phyloP scores from a whole-genome alignment of 1,139 yeast species.

The Magnusiomyces ingens region DNA sequence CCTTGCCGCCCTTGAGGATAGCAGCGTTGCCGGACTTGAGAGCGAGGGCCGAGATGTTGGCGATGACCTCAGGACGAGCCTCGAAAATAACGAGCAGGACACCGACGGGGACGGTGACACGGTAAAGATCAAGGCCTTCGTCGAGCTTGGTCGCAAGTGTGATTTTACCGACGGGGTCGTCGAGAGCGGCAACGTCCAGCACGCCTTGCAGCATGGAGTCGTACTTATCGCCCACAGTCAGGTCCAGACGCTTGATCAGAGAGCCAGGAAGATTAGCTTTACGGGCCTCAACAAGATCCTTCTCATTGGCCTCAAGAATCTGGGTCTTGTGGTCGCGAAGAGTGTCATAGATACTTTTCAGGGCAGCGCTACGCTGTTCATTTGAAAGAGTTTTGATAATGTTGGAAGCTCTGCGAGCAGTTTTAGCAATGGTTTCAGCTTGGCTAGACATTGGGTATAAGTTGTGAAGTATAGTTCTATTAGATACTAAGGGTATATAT shows the following conservation, averaged over 20 bases:
- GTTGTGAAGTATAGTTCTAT: too few relatives aligned
- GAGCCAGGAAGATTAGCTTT: conserved; percentile 55
- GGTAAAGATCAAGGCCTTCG: conserved; percentile 71
- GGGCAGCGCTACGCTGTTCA: conserved; percentile 65
- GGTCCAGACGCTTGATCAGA: conserved; percentile 74
- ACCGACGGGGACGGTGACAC: conserved; percentile 92
- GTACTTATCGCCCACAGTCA: conserved; percentile 74
- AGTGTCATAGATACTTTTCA: conserved; percentile 64
- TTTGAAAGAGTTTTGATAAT: conserved; percentile 68
- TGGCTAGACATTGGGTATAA: conserved; percentile 2
- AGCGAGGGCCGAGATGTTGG: conserved; percentile 92
- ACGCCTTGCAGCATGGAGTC: conserved; percentile 94
- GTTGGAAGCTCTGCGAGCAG: conserved; percentile 74
- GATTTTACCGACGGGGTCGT: conserved; percentile 85
- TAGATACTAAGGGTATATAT: too few relatives aligned
- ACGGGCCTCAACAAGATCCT: conserved; percentile 68
- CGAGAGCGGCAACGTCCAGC: conserved; percentile 77
- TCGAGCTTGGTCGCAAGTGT: conserved; percentile 80
- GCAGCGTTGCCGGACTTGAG: conserved; percentile 91
- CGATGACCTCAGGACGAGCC: conserved; percentile 96
- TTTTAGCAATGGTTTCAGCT: conserved; percentile 73
- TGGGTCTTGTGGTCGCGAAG: conserved; percentile 50
- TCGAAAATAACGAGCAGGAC: conserved; percentile 90
- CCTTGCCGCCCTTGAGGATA: conserved; percentile 95
- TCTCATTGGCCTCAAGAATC: conserved; percentile 64